phyloP scores from a whole-genome alignment of 495 filamentous ascomycete genomes.

The Daldinia loculata region DNA sequence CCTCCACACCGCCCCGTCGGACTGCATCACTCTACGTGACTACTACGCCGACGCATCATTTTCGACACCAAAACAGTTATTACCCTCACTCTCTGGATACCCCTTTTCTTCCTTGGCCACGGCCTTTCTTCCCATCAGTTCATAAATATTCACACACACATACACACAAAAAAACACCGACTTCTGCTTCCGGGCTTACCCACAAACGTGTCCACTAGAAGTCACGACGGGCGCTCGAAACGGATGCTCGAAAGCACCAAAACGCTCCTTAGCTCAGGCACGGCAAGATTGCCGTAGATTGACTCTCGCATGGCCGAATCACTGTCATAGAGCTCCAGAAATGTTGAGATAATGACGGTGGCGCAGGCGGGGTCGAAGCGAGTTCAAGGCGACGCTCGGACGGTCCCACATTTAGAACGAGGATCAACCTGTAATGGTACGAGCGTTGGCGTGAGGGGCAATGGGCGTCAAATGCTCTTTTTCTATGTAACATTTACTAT shows the following conservation, averaged over 20 bases:
- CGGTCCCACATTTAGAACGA: not conserved
- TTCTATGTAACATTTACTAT: not conserved
- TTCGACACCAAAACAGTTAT: not conserved
- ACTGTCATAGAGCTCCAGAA: not conserved
- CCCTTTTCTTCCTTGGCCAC: slow-evolving; percentile 1
- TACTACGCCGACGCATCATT: not conserved
- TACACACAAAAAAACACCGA: not conserved
- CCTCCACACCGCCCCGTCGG: not conserved
- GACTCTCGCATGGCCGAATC: not conserved
- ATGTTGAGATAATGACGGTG: slow-evolving; percentile 1
- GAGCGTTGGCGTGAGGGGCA: not conserved
- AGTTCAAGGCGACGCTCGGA: not conserved
- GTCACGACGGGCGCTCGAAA: not conserved
- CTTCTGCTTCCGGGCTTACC: not conserved
- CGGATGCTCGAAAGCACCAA: not conserved
- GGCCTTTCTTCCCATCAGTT: not conserved
- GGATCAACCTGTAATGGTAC: not conserved
- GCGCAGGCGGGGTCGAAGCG: not conserved
- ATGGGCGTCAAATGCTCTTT: not conserved
- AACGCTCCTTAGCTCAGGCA: not conserved
- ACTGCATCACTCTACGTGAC: not conserved
- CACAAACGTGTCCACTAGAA: not conserved
- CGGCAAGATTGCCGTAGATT: not conserved
- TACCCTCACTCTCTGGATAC: not conserved
- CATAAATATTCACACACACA: not conserved